These are phyloP conservation scores for Chenopodium album DNA, from an alignment of 148 eudicot genomes.

Conservation along the genomic window DNA sequence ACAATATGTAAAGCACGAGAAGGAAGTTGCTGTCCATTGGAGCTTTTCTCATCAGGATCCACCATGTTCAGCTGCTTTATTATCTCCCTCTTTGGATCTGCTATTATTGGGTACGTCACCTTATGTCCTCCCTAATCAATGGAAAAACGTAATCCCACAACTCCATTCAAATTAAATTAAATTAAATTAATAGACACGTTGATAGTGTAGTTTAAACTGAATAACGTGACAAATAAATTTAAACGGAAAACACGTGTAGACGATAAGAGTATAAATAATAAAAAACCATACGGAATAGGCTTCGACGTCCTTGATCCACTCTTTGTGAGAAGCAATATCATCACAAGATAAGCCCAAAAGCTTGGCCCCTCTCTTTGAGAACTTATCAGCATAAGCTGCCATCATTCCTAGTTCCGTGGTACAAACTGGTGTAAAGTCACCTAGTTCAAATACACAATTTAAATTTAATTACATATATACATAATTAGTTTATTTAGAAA, in stretches of 20 bases:
- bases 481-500: not conserved
- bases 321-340: conserved; percentile 61
- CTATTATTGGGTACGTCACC: conserved; percentile 73
- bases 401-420: conserved; percentile 81
- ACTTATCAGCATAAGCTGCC: conserved; percentile 76
- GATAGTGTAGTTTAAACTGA: too few species aligned
- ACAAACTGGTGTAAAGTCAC: conserved; percentile 92
- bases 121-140: conserved; percentile 43
- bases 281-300: conserved; percentile 41
- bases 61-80: conserved; percentile 85
- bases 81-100: conserved; percentile 66
- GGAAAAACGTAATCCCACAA: too few species aligned
- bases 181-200: too few species aligned
- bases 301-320: conserved; percentile 88
- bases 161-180: too few species aligned
- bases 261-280: too few species aligned
- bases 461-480: not conserved
- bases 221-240: too few species aligned
- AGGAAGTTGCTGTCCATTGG: conserved; percentile 49
- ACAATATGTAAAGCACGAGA: conserved; percentile 83
- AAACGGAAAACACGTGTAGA: too few species aligned
- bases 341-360: conserved; percentile 82
- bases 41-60: conserved; percentile 67
- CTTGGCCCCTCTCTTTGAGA: conserved; percentile 66
- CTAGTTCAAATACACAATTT: conserved; percentile 26